Evolutionary conservation across 2,329 filamentous ascomycete genomes (phyloP), one percentile per base, ranked within the genome.

Genomic region (Seiridium cupressi): DNA sequence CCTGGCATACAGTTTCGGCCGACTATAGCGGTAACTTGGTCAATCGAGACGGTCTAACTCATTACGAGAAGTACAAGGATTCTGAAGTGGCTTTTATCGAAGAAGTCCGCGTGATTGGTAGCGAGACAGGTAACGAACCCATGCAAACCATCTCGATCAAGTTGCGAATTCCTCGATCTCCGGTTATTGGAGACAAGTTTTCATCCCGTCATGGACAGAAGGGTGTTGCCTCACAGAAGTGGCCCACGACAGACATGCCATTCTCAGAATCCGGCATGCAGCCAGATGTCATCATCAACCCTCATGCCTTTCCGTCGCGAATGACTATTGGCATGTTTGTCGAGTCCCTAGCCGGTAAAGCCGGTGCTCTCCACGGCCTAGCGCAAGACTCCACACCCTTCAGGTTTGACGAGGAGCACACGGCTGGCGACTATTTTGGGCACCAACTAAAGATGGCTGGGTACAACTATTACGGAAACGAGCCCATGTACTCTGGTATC

Each of bases 281-380:
- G 72, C 95, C 95, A 8, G 95, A 99, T 76, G 84, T 97, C 69
- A 99, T 99, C 77, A 99, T 99, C 82, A 99, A 99, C 79, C 95
- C 95, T 46, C 95, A 99, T 83, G 95, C 95, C 72, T 99, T 99
- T 84, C 95, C 95, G 6, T 98, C 94, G 51, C 93, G 95, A 77
- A 99, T 99, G 95, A 99, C 95, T 26, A 99, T 99, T 72, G 95
- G 95, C 72, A 98, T 98, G 92, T 98, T 99, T 76, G 88, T 99
- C 72, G 95, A 99, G 80, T 97, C 93, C 4, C 84, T 99, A 57
- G 95, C 95, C 8, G 95, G 95, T 62, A 99, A 99, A 79, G 88
- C 94, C 8, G 95, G 95, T 51, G 91, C 94, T 11, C 84, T 99
- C 42, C 95, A 99, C 74, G 95, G 95, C 51, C 83, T 97, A n/a